Evolutionary conservation across 2,329 filamentous ascomycete species (phyloP), one percentile per base, ranked within the genome.

Genomic region (Pseudocercospora fuligena): DNA sequence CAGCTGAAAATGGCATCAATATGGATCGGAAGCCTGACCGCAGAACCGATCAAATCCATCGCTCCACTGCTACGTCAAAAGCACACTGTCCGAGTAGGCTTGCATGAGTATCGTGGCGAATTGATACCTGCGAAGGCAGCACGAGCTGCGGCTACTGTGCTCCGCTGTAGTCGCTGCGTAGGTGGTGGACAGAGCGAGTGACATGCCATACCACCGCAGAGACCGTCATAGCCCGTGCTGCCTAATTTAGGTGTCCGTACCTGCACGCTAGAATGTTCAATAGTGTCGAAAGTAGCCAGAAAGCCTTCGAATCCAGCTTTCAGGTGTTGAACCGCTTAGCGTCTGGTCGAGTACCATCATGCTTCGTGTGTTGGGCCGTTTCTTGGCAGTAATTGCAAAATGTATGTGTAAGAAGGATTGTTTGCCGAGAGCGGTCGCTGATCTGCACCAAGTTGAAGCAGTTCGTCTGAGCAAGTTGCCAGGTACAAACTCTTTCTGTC

Each of bases 221-320:
- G 16, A 27, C 27, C 25, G 27, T 33, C 16, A 27, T 29, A 27
- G 51, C 51, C 51, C 25, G 47, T 56, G 27, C 27, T n/a, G 51
- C 27, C 23, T 33, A 12, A 29, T 31, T 56, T 31, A 31, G 51
- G 8, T 31, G 12, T n/a, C 51, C 51, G 51, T 56, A 56, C 51
- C 51, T 56, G 51, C 51, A 56, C 11, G 51, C 25, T 56, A 56
- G 40, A 27, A n/a, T 31, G 23, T n/a, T 27, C 51, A 56, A 56
- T 56, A 56, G 51, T 56, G 51, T 56, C 51, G 6, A 56, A 56
- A n/a, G 51, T 33, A 31, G 23, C 51, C 16, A 29, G 23, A n/a
- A 27, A 56, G 51, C 9, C 27, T 56, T 31, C 23, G 51, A 2
- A 27, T 19, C 7, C 27, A 27, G 6, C 4, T 33, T 56, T 56